A percentile compares a stretch with the other conserved stretches of the same genome.
phyloP scores from a whole-genome alignment of 225 moss, liverwort and hornwort genomes.

The Pseudoscleropodium purum region DNA sequence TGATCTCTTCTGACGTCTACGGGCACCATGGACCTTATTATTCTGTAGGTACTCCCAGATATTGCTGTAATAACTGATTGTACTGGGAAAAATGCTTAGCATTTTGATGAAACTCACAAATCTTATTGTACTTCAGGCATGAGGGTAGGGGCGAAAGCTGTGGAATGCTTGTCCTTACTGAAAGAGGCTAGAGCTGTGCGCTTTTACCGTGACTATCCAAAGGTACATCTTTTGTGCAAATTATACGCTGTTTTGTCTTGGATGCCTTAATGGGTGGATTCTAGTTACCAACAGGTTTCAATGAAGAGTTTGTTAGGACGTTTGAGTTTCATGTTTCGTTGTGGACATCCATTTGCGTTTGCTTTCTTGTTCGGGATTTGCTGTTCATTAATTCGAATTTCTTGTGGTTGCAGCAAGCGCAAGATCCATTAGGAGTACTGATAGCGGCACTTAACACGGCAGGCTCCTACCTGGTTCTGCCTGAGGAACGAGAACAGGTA shows the following conservation, averaged over 20 bases:
- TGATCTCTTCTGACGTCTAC: background rate
- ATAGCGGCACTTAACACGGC: constrained; percentile 64
- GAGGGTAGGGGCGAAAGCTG: constrained; percentile 83
- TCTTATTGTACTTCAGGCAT: constrained; percentile 41
- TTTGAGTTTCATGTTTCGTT: background rate
- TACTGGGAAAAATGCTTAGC: background rate
- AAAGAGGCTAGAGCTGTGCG: constrained; percentile 60
- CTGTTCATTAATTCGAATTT: background rate
- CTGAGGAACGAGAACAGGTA: constrained; percentile 86
- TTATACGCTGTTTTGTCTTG: background rate
- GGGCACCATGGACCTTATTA: background rate
- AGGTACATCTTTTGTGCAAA: constrained; percentile 22
- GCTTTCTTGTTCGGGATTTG: background rate
- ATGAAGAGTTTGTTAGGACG: background rate
- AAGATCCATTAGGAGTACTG: constrained; percentile 70
- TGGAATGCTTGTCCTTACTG: constrained; percentile 60
- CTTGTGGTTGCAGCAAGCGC: constrained; percentile 51
- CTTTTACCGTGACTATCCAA: constrained; percentile 80
- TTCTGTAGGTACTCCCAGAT: background rate
- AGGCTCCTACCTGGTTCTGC: constrained; percentile 40
- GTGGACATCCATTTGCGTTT: background rate
- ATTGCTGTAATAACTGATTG: background rate
- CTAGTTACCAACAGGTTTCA: background rate
- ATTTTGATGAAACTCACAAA: background rate
- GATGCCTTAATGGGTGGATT: background rate